Evolutionary conservation across 1,139 yeast species (phyloP), one percentile per base, ranked within the genome.

Genomic region (Blastobotrys indianensis): DNA sequence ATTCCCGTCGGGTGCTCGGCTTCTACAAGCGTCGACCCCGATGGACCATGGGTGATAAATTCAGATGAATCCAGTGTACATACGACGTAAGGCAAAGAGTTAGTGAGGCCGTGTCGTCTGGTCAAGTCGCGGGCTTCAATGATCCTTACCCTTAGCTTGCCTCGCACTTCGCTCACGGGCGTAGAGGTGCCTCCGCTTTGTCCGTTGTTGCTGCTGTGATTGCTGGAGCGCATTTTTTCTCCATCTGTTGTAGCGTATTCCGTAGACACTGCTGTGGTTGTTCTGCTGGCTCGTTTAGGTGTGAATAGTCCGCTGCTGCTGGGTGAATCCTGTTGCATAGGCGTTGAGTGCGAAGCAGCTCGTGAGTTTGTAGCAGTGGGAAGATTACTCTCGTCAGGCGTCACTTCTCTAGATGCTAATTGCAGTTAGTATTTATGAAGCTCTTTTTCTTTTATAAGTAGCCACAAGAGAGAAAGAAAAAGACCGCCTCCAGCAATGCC

Each of bases 11-110:
- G 45, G 54, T 55, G 44, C 54, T 60, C 56, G 48, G 52, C 20
- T n/a, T 39, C 37, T 9, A 44, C 46, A 15, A 48, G 35, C 39
- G 48, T 41, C 23, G 53, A 46, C 23, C 57, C 58, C 10, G 56
- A 40, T 23, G 57, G 58, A 12, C 92, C 90, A 53, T 80, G 80
- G 25, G 95, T 81, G 51, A 90, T 88, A 55, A 82, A 85, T 67
- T 90, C 97, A 1, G 95, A 83, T 52, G 94, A 83, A 62, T 88
- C 96, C 68, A 85, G 90, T 1, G 95, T 85, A 64, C 95, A 86
- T 31, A 90, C 96, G 20, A 86, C 96, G 63, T 90, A 90, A 2
- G 96, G 96, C 57, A 79, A 82, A 7, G 87, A 75, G 8, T 15
- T n/a, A 7, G 29, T 15, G 6, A 11, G 28, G 20, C 33, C 32